Base-by-base conservation (phyloP, 129 eudicot genomes). In the Flaveria trinervia region DNA sequence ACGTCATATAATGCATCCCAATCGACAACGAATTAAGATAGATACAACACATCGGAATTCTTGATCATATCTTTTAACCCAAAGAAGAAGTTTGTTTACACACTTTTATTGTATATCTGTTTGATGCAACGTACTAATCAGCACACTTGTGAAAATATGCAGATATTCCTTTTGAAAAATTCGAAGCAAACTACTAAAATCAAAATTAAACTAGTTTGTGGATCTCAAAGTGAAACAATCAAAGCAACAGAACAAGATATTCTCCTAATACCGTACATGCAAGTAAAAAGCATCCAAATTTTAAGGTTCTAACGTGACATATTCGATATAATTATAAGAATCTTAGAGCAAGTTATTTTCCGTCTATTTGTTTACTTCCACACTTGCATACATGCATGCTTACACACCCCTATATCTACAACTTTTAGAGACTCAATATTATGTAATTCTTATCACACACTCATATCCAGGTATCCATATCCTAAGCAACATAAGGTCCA, bases 31-130 rank as follows among this genome's bases (percentile, higher is more conserved):
- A 69, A 48, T 69, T 23, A 43, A 69, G 14, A 20, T 23, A 10
- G 18, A 46, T 13, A 46, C 39, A 25, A 69, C 45, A 50, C 1
- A 49, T 2, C 50, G 45, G 46, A 50, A 71, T 16, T 51, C 12
- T 26, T 50, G 75, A 57, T 71, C 57, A 70, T 25, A 48, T 49
- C 61, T 50, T 28, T 33, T 26, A 20, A 50, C 62, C 25, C 62
- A 7, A 10, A 70, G 15, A 26, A 50, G 61, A 33, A 14, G n/a
- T 23, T 22, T 23, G n/a, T 60, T 60, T 23, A 60, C 66, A 22
- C 66, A 55, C 3, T 60, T 23, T 25, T 16, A 23, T 26, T 7
- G 25, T 60, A 60, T 60, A 23, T 59, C n/a, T 60, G 4, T 28
- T 23, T 60, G 9, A 23, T 60, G 41, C 36, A 10, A 60, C 33